Evolutionary conservation across 306 rosid species (phyloP), one percentile per base, ranked within the genome.

Genomic region (Trifolium repens): DNA sequence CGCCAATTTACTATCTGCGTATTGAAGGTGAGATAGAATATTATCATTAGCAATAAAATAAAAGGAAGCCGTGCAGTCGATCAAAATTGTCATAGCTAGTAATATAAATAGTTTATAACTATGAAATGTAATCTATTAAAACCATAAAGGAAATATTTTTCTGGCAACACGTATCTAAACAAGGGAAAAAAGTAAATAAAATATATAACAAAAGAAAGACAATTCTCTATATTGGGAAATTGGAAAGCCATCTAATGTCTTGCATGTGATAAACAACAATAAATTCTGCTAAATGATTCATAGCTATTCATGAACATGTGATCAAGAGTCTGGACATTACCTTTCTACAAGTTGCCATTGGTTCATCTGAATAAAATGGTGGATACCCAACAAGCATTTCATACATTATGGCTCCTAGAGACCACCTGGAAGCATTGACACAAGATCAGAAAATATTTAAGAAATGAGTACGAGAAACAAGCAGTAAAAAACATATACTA

Each of bases 341-440:
- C 96, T 92, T 92, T 84, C 92, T 85, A 71, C 97, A 92, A 24
- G 97, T 92, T 58, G 85, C 73, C 91, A 92, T 88, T 34, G 97
- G 96, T 68, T 92, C 94, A 16, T 92, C 92, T 17, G 96, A 92
- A 80, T 92, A 90, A 79, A 92, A 92, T 17, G 97, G 97, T 5
- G 97, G 97, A 67, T 46, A 92, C 26, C 97, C 97, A 59, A 92
- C 93, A 54, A 92, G 96, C 97, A 92, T 92, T 83, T 92, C 97
- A 54, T 90, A 92, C 97, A 90, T 92, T 68, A 90, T 92, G 71
- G 97, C 96, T 27, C 97, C 97, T n/a, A 92, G 88, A 81, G 97
- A 92, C 97, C 97, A 92, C 97, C 96, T 92, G 76, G 76, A 47
- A 54, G 82, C 52, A 84, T 80, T 35, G 73, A 74, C 54, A 83